These are phyloP conservation scores for Carex scoparia DNA, from an alignment of 176 grass and related monocot genomes.

Conservation along the genomic window DNA sequence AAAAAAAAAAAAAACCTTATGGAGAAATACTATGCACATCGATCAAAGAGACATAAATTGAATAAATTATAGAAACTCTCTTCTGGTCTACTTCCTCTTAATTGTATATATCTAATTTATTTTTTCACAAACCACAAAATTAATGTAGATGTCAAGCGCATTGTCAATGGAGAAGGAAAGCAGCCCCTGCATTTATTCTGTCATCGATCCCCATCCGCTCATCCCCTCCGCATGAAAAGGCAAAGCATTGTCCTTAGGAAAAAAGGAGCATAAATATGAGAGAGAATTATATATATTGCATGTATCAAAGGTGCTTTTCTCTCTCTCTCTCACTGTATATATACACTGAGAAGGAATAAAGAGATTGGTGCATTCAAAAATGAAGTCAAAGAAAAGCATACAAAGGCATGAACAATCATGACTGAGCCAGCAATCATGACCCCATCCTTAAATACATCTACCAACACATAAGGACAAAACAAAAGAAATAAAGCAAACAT, in stretches of 20 bases:
- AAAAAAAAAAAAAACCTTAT: too few relatives aligned
- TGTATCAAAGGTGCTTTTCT: slow-evolving; percentile 22
- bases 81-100: too few relatives aligned
- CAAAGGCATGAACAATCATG: slow-evolving; percentile 31
- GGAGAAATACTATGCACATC: too few relatives aligned
- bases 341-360: slow-evolving; percentile 13
- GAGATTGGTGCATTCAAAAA: slow-evolving; percentile 27
- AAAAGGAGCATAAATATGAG: slow-evolving; percentile 16
- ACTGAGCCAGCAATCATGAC: slow-evolving; percentile 29
- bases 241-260: slow-evolving; percentile 7
- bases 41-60: too few relatives aligned
- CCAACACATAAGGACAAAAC: slow-evolving; percentile 13
- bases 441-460: slow-evolving; percentile 10
- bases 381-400: slow-evolving; percentile 31
- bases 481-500: background rate
- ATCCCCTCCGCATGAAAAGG: background rate
- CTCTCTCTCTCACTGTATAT: slow-evolving; percentile 4
- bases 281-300: slow-evolving; percentile 15
- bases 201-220: slow-evolving; percentile 9
- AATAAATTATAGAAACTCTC: too few relatives aligned
- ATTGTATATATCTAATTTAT: too few relatives aligned
- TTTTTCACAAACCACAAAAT: background rate
- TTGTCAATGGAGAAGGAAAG: background rate
- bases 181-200: slow-evolving; percentile 18
- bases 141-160: background rate